A percentile compares a stretch with the other conserved stretches of the same genome.
Conservation (phyloP, 2,329 filamentous ascomycete genomes). For the Colletotrichum zoysiae region DNA sequence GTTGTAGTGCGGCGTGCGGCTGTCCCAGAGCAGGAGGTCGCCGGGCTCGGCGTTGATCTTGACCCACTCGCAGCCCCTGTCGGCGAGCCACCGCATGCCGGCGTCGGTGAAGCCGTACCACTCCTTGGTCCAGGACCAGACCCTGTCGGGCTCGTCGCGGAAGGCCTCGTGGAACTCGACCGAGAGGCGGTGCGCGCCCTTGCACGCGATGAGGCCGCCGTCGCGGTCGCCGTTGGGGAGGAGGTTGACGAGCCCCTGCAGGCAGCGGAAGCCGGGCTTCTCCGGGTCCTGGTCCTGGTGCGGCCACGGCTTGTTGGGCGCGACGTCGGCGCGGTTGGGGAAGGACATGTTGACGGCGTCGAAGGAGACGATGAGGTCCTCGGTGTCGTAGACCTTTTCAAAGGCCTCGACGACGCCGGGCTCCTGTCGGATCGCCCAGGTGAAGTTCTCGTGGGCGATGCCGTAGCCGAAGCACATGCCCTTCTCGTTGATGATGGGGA, state of each 20-base stretch:
- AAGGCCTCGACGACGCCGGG: conserved; percentile 25
- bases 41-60: conserved; percentile 52
- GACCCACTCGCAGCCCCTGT: conserved; percentile 38
- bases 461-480: conserved; percentile 33
- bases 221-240: conserved; percentile 21
- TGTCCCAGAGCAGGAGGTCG: conserved; percentile 53
- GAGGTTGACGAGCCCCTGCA: conserved; percentile 20
- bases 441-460: conserved; percentile 27
- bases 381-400: conserved; percentile 29
- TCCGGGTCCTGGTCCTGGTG: conserved; percentile 29
- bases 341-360: conserved; percentile 33
- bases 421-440: conserved; percentile 26
- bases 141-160: conserved; percentile 20
- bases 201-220: conserved; percentile 29
- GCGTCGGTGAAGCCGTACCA: conserved; percentile 40
- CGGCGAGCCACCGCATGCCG: conserved; percentile 42
- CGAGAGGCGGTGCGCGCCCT: conserved; percentile 31
- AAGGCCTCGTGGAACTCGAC: conserved; percentile 42
- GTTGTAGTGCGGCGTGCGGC: conserved; percentile 40
- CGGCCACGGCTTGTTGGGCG: conserved; percentile 27
- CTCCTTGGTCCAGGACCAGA: conserved; percentile 47
- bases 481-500: conserved; percentile 32
- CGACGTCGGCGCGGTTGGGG: conserved; percentile 25
- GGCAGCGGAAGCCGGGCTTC: conserved; percentile 26
- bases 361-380: conserved; percentile 26